A percentile compares a stretch with the other conserved stretches of the same genome.
Evolutionary conservation across 257 asterid genomes (phyloP).

Genomic region (Petunia secreta): DNA sequence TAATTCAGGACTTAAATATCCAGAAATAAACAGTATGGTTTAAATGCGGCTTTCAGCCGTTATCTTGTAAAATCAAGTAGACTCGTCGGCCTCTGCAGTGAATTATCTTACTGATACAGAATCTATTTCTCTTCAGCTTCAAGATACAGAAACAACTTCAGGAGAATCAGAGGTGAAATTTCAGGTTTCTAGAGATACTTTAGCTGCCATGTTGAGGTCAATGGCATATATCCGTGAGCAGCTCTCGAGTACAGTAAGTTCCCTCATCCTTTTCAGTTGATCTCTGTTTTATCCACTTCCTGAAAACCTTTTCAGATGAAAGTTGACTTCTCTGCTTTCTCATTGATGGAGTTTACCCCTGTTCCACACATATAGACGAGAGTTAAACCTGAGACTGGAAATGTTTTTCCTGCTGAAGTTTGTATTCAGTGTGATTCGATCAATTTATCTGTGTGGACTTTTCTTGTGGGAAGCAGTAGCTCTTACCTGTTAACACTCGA

Average conservation of each 20-base stretch:
- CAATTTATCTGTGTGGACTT: background rate
- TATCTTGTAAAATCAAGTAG: background rate
- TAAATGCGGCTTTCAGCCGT: conserved; percentile 21
- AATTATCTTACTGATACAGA: conserved; percentile 26
- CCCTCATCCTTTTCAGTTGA: conserved; percentile 60
- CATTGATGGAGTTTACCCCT: background rate
- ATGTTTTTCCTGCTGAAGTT: conserved; percentile 2
- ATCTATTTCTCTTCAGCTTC: conserved; percentile 62
- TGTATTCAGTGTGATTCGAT: background rate
- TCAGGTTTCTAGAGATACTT: conserved; percentile 80
- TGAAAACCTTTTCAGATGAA: conserved; percentile 6
- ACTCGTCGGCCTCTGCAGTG: background rate
- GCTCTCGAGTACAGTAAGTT: conserved; percentile 36
- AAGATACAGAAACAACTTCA: conserved; percentile 67
- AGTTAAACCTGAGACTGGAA: background rate
- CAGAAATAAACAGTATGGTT: background rate
- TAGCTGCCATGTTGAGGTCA: conserved; percentile 77
- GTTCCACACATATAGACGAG: conserved; percentile 15
- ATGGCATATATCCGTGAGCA: conserved; percentile 79
- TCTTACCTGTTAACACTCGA: background rate
- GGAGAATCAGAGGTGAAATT: conserved; percentile 85
- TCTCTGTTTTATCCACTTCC: conserved; percentile 25
- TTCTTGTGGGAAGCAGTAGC: background rate
- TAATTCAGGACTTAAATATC: background rate
- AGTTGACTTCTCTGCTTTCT: conserved; percentile 8